phyloP scores from a whole-genome alignment of 192 early-diverging fungal species.

The Linnemannia zychae region DNA sequence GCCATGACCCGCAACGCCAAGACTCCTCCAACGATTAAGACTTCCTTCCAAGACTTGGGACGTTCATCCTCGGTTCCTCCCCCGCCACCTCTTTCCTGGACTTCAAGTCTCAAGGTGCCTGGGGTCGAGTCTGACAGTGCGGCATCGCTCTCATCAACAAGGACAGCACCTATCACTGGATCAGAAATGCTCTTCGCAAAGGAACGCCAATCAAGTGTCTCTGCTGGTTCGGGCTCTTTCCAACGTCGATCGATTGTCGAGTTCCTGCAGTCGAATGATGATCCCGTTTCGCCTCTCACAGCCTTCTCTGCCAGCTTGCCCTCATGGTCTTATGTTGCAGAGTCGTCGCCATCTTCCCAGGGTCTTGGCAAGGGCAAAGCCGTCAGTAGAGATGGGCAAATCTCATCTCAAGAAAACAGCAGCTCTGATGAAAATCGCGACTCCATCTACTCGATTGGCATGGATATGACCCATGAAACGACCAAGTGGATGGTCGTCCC shows the following conservation, averaged over 20 bases:
- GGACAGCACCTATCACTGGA: neutral
- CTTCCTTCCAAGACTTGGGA: neutral
- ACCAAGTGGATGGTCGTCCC: conserved; percentile 16
- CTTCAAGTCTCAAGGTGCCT: neutral
- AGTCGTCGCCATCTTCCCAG: neutral
- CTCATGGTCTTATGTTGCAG: neutral
- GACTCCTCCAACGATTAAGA: neutral
- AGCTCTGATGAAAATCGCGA: neutral
- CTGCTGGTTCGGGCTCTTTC: neutral
- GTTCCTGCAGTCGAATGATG: conserved; percentile 17
- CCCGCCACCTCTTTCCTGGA: neutral
- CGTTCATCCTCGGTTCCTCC: neutral
- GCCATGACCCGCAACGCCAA: neutral
- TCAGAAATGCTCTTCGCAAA: neutral
- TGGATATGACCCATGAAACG: neutral
- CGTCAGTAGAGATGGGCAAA: too few species aligned
- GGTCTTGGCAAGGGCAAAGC: neutral
- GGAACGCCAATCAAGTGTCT: neutral
- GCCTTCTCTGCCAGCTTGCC: conserved; percentile 21
- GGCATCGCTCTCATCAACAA: neutral
- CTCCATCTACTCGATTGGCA: neutral
- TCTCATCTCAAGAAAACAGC: neutral
- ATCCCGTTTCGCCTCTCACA: conserved; percentile 15
- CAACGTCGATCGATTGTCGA: conserved; percentile 21
- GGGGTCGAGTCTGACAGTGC: neutral